These are phyloP conservation scores for Ogataea siamensis DNA, from an alignment of 805 yeast species.

Conservation along the genomic window DNA sequence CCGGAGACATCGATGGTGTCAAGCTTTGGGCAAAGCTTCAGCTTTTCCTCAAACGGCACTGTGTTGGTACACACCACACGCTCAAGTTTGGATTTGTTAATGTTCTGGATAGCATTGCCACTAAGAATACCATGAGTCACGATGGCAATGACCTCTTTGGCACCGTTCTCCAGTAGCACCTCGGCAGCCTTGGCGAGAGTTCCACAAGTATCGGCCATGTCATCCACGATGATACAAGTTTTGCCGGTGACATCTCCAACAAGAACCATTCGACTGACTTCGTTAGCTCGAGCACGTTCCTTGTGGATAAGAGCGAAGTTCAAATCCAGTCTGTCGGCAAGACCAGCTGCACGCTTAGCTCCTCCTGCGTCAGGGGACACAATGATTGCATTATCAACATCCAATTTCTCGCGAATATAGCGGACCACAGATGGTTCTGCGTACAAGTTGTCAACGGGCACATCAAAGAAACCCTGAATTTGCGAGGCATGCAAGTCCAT, in stretches of 20 bases:
- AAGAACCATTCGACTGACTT: slow-evolving; percentile 78
- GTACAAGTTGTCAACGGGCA: slow-evolving; percentile 80
- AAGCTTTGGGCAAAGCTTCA: slow-evolving; percentile 55
- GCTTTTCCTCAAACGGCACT: slow-evolving; percentile 69
- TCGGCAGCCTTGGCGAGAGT: slow-evolving; percentile 83
- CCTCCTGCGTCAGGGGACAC: slow-evolving; percentile 91
- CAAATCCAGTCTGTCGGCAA: slow-evolving; percentile 75
- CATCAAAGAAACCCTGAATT: slow-evolving; percentile 81
- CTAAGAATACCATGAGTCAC: slow-evolving; percentile 81
- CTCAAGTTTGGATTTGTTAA: slow-evolving; percentile 65
- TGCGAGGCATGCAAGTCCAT: slow-evolving; percentile 90
- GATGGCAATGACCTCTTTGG: slow-evolving; percentile 72
- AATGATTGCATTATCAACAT: slow-evolving; percentile 62
- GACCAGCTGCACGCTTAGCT: slow-evolving; percentile 83
- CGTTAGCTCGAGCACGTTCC: slow-evolving; percentile 81
- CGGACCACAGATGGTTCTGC: slow-evolving; percentile 81
- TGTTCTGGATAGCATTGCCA: slow-evolving; percentile 69
- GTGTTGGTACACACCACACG: slow-evolving; percentile 78
- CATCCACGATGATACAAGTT: slow-evolving; percentile 76
- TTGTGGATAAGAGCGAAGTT: slow-evolving; percentile 84
- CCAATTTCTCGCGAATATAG: slow-evolving; percentile 63
- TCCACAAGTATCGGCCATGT: slow-evolving; percentile 90
- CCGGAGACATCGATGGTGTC: slow-evolving; percentile 71
- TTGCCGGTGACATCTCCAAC: slow-evolving; percentile 82
- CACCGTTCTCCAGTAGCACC: slow-evolving; percentile 62